phyloP scores from a whole-genome alignment of 2,329 filamentous ascomycete genomes.

The Fusarium bulbicola region DNA sequence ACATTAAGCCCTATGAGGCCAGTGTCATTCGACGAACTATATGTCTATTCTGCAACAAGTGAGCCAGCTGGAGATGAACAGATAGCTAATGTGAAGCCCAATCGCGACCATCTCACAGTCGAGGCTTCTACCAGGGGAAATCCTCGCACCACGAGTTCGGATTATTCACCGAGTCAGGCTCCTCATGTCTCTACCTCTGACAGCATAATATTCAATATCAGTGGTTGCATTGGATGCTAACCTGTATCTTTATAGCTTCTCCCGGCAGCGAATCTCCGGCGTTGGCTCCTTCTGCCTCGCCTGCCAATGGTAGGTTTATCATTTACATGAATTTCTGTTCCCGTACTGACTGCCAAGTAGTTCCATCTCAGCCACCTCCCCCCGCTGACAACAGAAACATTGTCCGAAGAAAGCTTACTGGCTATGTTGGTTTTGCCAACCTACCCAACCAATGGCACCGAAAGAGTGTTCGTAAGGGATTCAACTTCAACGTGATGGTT shows the following conservation, averaged over 20 bases:
- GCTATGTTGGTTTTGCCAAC: conserved; percentile 98
- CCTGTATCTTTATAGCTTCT: conserved; percentile 52
- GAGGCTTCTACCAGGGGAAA: not conserved
- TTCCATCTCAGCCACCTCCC: conserved; percentile 53
- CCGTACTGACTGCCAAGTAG: conserved; percentile 29
- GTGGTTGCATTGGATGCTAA: conserved; percentile 46
- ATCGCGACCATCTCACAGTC: not conserved
- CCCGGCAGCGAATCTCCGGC: conserved; percentile 57
- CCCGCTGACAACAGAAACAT: conserved; percentile 85
- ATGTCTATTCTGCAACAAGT: conserved; percentile 42
- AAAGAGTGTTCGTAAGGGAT: conserved; percentile 99
- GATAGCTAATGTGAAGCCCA: not conserved
- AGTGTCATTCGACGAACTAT: conserved; percentile 59
- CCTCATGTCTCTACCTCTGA: conserved; percentile 39
- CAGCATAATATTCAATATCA: conserved; percentile 17
- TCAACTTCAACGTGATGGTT: conserved; percentile 99
- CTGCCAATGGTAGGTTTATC: conserved; percentile 50
- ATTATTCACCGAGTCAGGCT: conserved; percentile 48
- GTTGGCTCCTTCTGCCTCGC: conserved; percentile 52
- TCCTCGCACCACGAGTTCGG: conserved; percentile 2
- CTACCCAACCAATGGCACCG: conserved; percentile 99
- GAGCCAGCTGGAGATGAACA: conserved; percentile 4
- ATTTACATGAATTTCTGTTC: not conserved
- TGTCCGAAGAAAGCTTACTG: conserved; percentile 96
- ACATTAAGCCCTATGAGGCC: conserved; percentile 54